A percentile compares a stretch with the other conserved stretches of the same genome.
These are phyloP conservation scores for Ilex asprella DNA, from an alignment of 257 asterid genomes.

Conservation along the genomic window DNA sequence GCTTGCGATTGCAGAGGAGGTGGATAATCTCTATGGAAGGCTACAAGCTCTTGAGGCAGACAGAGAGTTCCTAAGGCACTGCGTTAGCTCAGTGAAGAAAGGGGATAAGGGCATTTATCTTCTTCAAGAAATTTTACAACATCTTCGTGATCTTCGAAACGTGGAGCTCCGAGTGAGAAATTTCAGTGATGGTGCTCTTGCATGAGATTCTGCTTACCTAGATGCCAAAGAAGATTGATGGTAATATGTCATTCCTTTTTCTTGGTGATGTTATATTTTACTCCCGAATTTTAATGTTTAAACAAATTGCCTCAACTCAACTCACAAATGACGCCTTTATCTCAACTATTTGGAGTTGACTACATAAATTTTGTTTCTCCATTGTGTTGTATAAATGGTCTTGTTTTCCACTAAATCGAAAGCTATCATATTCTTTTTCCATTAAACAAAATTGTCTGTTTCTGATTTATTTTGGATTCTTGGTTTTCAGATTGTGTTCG, in stretches of 20 bases:
- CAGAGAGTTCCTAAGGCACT: conserved; percentile 80
- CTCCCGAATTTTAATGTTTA: not conserved
- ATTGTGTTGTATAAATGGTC: too few species aligned
- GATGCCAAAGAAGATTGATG: conserved; percentile 12
- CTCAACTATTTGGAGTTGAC: too few species aligned
- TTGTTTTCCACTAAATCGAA: too few species aligned
- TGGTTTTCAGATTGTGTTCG: conserved; percentile 20
- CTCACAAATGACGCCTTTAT: too few species aligned
- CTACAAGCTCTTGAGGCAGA: conserved; percentile 93
- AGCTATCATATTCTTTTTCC: too few species aligned
- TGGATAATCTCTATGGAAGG: conserved; percentile 80
- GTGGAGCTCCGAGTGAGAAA: conserved; percentile 67
- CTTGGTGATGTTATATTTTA: not conserved
- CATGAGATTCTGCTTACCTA: conserved; percentile 13
- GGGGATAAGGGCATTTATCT: conserved; percentile 92
- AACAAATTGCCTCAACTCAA: not conserved
- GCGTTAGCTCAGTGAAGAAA: conserved; percentile 77
- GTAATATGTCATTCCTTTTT: conserved; percentile 16
- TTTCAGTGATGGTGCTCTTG: conserved; percentile 30
- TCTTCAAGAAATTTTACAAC: conserved; percentile 83
- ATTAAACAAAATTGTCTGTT: not conserved
- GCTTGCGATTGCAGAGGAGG: conserved; percentile 70
- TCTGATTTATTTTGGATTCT: not conserved
- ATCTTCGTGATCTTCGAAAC: conserved; percentile 62
- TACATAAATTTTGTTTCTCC: too few species aligned